Evolutionary conservation across 106 monocot species (phyloP).

Genomic region (Platanthera guangdongensis): DNA sequence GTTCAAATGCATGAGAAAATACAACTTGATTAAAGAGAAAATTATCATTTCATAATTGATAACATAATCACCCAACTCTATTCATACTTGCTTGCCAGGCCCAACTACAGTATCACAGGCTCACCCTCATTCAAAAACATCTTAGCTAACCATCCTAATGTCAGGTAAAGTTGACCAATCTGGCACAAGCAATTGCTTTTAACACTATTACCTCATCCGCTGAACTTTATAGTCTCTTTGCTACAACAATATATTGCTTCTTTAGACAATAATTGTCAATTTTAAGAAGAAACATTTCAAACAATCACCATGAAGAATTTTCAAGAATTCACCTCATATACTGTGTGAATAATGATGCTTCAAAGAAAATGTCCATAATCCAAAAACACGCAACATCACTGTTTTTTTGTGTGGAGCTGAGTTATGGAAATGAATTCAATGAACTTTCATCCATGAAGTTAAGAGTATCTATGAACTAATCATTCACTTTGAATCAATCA

Average conservation of each 20-base stretch:
- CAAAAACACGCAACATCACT: background rate
- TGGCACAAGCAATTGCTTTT: background rate
- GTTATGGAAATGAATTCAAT: too few relatives aligned
- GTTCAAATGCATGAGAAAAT: too few relatives aligned
- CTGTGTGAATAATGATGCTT: too few relatives aligned
- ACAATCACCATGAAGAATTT: too few relatives aligned
- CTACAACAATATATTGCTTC: background rate
- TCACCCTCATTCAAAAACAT: background rate
- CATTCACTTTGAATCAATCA: background rate
- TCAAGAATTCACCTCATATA: too few relatives aligned
- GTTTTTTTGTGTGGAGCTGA: too few relatives aligned
- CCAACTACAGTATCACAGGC: background rate
- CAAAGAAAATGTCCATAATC: background rate
- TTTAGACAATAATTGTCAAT: background rate
- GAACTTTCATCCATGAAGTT: too few relatives aligned
- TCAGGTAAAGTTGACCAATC: background rate
- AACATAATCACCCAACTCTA: background rate
- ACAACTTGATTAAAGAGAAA: too few relatives aligned
- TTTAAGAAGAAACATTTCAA: background rate
- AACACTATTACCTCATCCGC: background rate
- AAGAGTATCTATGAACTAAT: too few relatives aligned
- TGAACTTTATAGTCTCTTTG: background rate
- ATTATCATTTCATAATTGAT: too few relatives aligned
- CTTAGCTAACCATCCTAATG: background rate
- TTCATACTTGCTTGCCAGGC: background rate